Base-by-base conservation (phyloP, 2,329 filamentous ascomycete genomes). In the Graphiopsis chlorocephala region DNA sequence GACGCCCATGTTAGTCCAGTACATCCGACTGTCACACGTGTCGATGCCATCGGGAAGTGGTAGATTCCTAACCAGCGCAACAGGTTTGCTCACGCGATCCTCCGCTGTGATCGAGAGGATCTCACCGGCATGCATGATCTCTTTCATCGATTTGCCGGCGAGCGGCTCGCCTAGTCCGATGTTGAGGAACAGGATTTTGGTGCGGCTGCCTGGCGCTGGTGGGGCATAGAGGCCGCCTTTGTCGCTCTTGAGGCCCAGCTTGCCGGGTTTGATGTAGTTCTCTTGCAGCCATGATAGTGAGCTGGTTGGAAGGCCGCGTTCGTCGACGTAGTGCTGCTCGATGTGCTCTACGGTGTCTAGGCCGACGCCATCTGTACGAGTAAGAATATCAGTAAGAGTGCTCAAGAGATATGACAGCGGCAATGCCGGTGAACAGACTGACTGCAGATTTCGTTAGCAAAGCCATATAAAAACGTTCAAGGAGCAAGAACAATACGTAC, bases 311-410 rank as follows among this genome's bases (percentile, higher is more conserved):
- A 85, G 74, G 0, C 78, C 76, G 4, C 83, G 79, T 69, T 85
- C 83, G 2, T 78, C 67, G 63, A 85, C 76, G 69, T 86, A 85
- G 65, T 85, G 80, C 29, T 80, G 68, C 65, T 86, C 84, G 60
- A 86, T 85, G 58, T 83, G 79, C 0, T 79, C 76, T 3, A 85
- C 82, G 0, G 82, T 85, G 61, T 86, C 84, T 0, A 86, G 74
- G 0, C 83, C 83, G 25, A 85, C 79, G 10, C 74, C 73, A 65
- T 84, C 81, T 52, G n/a, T 20, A 8, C 1, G 17, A 42, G 17
- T 2, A 20, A 7, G 10, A 7, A 20, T 42, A 17, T 42, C 17
- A 42, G 38, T 10, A 20, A n/a, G 17, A 11, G 1, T 6, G 3
- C 4, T 10, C 38, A 1, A 42, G 17, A n/a, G 1, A 20, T 20